These are phyloP conservation scores for Saprolegnia parasitica DNA, from an alignment of 352 stramenopile species.

Conservation along the genomic window DNA sequence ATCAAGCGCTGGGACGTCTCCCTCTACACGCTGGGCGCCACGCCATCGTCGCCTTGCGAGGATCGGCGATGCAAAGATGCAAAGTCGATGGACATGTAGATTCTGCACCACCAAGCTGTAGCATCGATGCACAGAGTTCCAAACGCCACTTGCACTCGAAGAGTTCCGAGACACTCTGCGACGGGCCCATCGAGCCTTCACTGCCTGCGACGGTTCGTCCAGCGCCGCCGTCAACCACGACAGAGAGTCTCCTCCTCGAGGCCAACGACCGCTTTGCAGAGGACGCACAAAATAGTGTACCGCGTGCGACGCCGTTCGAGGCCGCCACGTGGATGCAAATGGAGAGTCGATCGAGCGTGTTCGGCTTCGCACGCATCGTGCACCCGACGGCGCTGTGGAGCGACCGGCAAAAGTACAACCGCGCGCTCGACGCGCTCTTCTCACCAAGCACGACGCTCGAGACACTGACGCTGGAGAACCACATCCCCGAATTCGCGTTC, in stretches of 20 bases:
- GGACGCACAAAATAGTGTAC: too few species aligned
- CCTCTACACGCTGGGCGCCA: not conserved
- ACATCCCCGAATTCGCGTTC: constrained; percentile 2
- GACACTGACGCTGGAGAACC: not conserved
- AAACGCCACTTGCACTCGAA: not conserved
- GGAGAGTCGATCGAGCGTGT: too few species aligned
- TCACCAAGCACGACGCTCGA: constrained; percentile 6
- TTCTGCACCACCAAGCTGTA: not conserved
- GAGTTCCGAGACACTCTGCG: not conserved
- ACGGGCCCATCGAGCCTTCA: too few species aligned
- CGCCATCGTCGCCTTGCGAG: too few species aligned
- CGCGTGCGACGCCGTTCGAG: too few species aligned
- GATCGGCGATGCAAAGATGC: too few species aligned
- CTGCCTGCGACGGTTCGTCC: too few species aligned
- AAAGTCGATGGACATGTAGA: too few species aligned
- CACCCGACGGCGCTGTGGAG: not conserved
- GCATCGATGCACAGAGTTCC: not conserved
- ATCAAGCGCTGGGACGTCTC: constrained; percentile 19
- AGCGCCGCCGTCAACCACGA: not conserved
- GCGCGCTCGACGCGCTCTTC: constrained; percentile 14
- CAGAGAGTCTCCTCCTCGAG: too few species aligned
- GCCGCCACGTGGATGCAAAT: too few species aligned
- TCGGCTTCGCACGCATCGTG: too few species aligned
- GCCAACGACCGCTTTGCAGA: too few species aligned
- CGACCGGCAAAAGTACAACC: constrained; percentile 23